phyloP scores from a whole-genome alignment of 129 eudicot genomes.

The Apium graveolens region DNA sequence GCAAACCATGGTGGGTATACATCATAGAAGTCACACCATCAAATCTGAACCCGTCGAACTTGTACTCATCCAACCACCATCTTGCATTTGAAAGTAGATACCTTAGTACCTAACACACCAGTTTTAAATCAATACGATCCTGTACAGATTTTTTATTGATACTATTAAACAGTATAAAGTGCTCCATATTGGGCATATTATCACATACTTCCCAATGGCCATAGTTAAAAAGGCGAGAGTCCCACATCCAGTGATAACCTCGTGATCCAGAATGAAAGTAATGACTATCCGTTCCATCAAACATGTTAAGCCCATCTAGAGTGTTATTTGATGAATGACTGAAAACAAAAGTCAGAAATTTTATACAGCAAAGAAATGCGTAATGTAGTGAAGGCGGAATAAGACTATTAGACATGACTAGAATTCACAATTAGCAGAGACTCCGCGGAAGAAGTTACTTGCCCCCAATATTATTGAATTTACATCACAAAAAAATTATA shows the following conservation, averaged over 20 bases:
- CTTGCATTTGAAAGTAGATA: conserved; percentile 97
- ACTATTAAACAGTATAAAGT: not conserved
- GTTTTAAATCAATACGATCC: conserved; percentile 3
- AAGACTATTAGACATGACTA: not conserved
- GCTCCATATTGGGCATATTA: not conserved
- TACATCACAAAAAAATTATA: too few species aligned
- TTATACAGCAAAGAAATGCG: not conserved
- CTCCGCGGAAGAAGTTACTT: too few species aligned
- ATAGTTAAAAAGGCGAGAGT: conserved; percentile 93
- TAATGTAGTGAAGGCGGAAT: not conserved
- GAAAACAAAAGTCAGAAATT: conserved; percentile 20
- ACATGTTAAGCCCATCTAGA: conserved; percentile 92
- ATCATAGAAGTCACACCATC: conserved; percentile 99
- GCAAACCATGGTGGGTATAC: conserved; percentile 98
- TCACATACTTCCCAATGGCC: conserved; percentile 95
- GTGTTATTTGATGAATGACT: conserved; percentile 94
- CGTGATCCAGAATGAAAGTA: conserved; percentile 95
- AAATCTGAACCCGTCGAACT: conserved; percentile 97
- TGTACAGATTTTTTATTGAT: not conserved
- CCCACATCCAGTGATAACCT: conserved; percentile 99
- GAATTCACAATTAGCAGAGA: not conserved
- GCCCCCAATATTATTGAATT: too few species aligned
- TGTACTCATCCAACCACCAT: conserved; percentile 99
- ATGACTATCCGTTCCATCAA: conserved; percentile 93
- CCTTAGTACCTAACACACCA: conserved; percentile 62